A percentile compares a stretch with the other conserved stretches of the same genome.
Evolutionary conservation across 805 yeast genomes (phyloP).

Genomic region (Teunomyces pallodes): DNA sequence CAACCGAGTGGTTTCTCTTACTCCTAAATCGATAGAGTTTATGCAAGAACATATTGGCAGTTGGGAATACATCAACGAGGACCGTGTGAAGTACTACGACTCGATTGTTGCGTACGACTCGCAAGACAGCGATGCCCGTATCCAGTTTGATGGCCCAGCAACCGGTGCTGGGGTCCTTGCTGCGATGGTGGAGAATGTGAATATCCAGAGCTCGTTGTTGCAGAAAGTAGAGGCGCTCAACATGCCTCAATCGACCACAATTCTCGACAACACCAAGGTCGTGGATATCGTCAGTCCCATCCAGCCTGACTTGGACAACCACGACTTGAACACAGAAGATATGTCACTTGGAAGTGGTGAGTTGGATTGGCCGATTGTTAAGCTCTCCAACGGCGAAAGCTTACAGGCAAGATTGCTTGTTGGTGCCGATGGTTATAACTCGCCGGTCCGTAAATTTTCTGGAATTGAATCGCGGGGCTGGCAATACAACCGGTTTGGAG

Average conservation of each 20-base stretch:
- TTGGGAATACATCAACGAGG: slow-evolving; percentile 66
- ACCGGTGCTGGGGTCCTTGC: slow-evolving; percentile 46
- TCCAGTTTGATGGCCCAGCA: slow-evolving; percentile 66
- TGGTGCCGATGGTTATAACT: slow-evolving; percentile 95
- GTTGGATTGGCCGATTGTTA: slow-evolving; percentile 73
- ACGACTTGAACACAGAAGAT: slow-evolving; percentile 18
- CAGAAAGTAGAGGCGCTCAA: slow-evolving; percentile 39
- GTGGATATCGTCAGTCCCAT: slow-evolving; percentile 40
- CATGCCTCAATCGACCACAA: slow-evolving; percentile 26
- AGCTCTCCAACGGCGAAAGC: slow-evolving; percentile 60
- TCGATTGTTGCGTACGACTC: slow-evolving; percentile 87
- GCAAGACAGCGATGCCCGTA: slow-evolving; percentile 53
- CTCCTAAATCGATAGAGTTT: slow-evolving; percentile 73
- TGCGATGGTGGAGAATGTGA: slow-evolving; percentile 85
- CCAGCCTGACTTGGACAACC: slow-evolving; percentile 7
- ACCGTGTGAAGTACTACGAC: slow-evolving; percentile 78
- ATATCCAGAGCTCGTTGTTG: slow-evolving; percentile 74
- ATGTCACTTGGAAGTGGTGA: slow-evolving; percentile 22
- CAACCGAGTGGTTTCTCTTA: slow-evolving; percentile 81
- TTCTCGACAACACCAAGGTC: slow-evolving; percentile 69
- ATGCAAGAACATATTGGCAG: slow-evolving; percentile 64
- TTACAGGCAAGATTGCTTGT: slow-evolving; percentile 72
- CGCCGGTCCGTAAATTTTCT: slow-evolving; percentile 84
- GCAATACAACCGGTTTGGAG: slow-evolving; percentile 84
- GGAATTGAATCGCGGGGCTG: slow-evolving; percentile 87